A percentile compares a stretch with the other conserved stretches of the same genome.
Conservation (phyloP, 192 early-diverging fungal genomes). For the Backusella tuberculispora region DNA sequence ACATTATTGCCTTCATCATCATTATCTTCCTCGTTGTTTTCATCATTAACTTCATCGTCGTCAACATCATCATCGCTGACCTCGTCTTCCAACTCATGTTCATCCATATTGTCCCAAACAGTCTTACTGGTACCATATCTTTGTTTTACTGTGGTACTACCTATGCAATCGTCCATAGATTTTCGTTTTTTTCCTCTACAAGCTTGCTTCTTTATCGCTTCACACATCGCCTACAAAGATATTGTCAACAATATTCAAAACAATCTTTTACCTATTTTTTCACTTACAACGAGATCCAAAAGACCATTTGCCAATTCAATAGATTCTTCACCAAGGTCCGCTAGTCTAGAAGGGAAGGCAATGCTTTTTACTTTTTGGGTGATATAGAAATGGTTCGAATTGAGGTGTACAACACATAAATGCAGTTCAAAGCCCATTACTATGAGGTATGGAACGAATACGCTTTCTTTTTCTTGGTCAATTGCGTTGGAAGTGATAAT, state of each 20-base stretch:
- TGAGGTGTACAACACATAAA: slow-evolving; percentile 6
- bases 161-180: slow-evolving; percentile 9
- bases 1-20: slow-evolving; percentile 6
- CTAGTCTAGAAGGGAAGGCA: neutral
- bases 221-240: slow-evolving; percentile 17
- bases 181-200: slow-evolving; percentile 14
- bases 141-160: slow-evolving; percentile 7
- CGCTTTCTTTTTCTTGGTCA: neutral
- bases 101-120: slow-evolving; percentile 8
- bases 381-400: neutral
- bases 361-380: slow-evolving; percentile 18
- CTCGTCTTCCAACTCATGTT: neutral
- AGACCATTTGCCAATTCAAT: slow-evolving; percentile 20
- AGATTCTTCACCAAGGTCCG: slow-evolving; percentile 6
- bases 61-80: neutral
- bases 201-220: slow-evolving; percentile 12
- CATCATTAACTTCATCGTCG: neutral
- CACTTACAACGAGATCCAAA: slow-evolving; percentile 23
- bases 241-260: slow-evolving; percentile 23
- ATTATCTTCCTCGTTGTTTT: slow-evolving; percentile 8
- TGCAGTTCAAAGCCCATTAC: slow-evolving; percentile 25
- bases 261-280: slow-evolving; percentile 23
- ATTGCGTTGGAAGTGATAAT: slow-evolving; percentile 11
- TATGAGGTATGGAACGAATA: slow-evolving; percentile 18
- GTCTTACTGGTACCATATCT: slow-evolving; percentile 7